Evolutionary conservation across 768 basidiomycete species (phyloP).

Genomic region (Paxillus ammoniavirescens): DNA sequence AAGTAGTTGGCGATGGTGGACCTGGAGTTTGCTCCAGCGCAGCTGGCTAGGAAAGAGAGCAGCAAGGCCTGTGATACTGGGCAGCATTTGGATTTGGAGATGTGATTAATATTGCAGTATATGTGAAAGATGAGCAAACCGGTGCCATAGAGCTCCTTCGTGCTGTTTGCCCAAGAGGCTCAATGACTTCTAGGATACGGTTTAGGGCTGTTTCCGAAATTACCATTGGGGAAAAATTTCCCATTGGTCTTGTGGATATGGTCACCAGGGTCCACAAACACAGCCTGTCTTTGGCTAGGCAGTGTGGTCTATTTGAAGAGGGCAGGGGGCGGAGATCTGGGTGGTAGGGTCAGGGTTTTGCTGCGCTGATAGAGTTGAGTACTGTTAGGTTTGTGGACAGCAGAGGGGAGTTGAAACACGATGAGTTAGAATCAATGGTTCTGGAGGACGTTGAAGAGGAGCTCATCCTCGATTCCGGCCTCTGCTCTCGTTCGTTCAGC

Average conservation of each 20-base stretch:
- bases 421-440: too few species aligned
- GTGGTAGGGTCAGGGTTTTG: background rate
- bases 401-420: too few species aligned
- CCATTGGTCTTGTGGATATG: too few species aligned
- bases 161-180: slow-evolving; percentile 30
- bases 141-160: slow-evolving; percentile 34
- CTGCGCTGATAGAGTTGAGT: too few species aligned
- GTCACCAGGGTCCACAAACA: background rate
- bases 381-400: too few species aligned
- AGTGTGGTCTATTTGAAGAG: background rate
- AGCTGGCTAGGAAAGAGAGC: slow-evolving; percentile 26
- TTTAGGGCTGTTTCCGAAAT: too few species aligned
- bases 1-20: slow-evolving; percentile 26
- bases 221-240: too few species aligned
- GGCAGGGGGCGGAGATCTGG: background rate
- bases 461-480: too few species aligned
- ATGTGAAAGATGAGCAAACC: slow-evolving; percentile 40
- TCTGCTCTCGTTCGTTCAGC: too few species aligned
- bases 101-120: slow-evolving; percentile 34
- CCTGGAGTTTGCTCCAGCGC: slow-evolving; percentile 33
- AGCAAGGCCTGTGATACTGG: slow-evolving; percentile 29
- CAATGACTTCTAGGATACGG: slow-evolving; percentile 4
- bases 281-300: background rate
- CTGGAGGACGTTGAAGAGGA: too few species aligned
- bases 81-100: slow-evolving; percentile 33